Base-by-base conservation (phyloP, 2,329 filamentous ascomycete genomes). In the Aspergillus novoparasiticus region DNA sequence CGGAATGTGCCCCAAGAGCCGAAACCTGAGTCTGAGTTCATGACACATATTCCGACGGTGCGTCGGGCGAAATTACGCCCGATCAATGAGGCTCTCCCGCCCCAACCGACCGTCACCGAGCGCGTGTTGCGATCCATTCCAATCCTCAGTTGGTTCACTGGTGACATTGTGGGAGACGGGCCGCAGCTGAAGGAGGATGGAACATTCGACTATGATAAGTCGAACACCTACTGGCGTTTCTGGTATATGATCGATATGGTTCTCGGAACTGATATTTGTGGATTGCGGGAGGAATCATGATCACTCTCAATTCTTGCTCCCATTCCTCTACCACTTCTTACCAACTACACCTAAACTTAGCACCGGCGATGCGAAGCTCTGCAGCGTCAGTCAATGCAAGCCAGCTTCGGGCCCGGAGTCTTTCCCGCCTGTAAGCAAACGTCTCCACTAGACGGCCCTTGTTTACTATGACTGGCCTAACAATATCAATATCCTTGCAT, bases 111-210 rank as follows among this genome's bases (percentile, higher is more conserved):
- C 3, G 83, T 87, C 60, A 80, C 85, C 41, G 88, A 91, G 76
- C 85, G 87, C 58, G 73, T 91, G 23, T 78, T 91, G 60, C 85
- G 85, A 67, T 86, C 85, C 59, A 86, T 93, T 46, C 90, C 90
- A 2, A 83, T 93, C 64, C 79, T 93, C 64, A 86, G 85, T 69
- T 93, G 89, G 87, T 90, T 93, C 73, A 88, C 87, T 53, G 88
- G 78, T 32, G 80, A 81, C 60, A 80, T 82, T 45, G 80, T 82
- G 21, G 80, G 80, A 10, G 80, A 82, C 61, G 81, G 81, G 2
- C 80, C 81, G 10, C 73, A 78, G 64, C 67, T 82, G 23, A 75
- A 75, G 34, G 81, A 82, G 50, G 80, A 82, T 59, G 81, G 81
- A 2, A 73, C 72, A 10, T 82, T 97, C 70, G 94, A 97, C 76